Base-by-base conservation (phyloP, 176 grass and related monocot species). In the Zizania latifolia region DNA sequence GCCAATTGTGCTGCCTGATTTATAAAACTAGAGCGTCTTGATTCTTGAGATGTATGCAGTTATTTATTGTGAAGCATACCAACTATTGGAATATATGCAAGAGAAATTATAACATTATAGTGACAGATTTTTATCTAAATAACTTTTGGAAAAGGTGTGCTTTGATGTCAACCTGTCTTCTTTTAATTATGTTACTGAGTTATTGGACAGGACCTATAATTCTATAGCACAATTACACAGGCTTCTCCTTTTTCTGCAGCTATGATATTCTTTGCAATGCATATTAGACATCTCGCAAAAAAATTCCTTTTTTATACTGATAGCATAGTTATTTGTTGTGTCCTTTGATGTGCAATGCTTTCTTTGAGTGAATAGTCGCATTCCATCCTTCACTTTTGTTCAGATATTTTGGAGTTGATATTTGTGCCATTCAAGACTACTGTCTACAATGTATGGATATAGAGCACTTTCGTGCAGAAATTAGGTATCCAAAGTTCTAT, bases 391-490 rank as follows among this genome's bases (percentile, higher is more conserved):
- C 14, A 90, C 58, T 8, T 6, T 60, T 79, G 27, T 62, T 76
- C 57, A 99, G 95, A 89, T 99, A 99, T 77, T 99, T 99, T 83
- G 92, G 87, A 38, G 89, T 99, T 57, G 89, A 99, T 51, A 99
- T 99, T 24, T 0, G 43, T 55, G 84, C 89, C 64, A 99, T 99
- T 79, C 86, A 87, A 84, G 82, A 94, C 29, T 94, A 99, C 81
- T 79, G 72, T 46, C 63, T 86, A 75, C 55, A 92, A 74, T 94
- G 81, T 14, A 80, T 75, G 72, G 95, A 92, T 61, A 92, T 99
- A 50, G 82, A 88, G 86, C 95, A 99, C 71, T 81, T 70, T 61
- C 91, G 95, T 67, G 89, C 85, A 77, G 91, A 99, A 90, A 92
- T 99, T 73, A 94, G 95, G 95, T 99, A 87, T 51, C 24, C 24